Percentiles rank a stretch among this genome's conserved stretches.
Evolutionary conservation across 306 rosid species (phyloP).

Genomic region (Gastrolobium villosum): DNA sequence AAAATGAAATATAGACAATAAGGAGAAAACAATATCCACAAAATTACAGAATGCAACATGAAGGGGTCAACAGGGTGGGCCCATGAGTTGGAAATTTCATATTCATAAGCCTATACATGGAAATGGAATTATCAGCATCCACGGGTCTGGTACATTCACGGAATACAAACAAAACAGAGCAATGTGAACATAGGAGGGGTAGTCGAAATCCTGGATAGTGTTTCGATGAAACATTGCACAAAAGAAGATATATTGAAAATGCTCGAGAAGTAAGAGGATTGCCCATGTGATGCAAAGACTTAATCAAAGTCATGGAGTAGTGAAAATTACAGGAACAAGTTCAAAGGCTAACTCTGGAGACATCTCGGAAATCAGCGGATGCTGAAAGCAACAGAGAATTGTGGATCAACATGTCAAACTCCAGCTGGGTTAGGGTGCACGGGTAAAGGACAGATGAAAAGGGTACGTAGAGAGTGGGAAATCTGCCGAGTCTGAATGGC

Average conservation of each 20-base stretch:
- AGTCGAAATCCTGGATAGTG: neutral
- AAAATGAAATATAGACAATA: slow-evolving; percentile 33
- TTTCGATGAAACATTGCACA: slow-evolving; percentile 43
- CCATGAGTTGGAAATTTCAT: slow-evolving; percentile 38
- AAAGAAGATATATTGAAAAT: slow-evolving; percentile 26
- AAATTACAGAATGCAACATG: slow-evolving; percentile 42
- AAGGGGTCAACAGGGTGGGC: slow-evolving; percentile 37
- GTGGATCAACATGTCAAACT: slow-evolving; percentile 43
- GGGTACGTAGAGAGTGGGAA: slow-evolving; percentile 49
- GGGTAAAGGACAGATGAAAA: slow-evolving; percentile 22
- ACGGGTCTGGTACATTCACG: slow-evolving; percentile 8
- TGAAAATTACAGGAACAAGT: slow-evolving; percentile 30
- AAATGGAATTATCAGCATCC: slow-evolving; percentile 24
- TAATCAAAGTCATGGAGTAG: slow-evolving; percentile 12
- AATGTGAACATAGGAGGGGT: slow-evolving; percentile 20
- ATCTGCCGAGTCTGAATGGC: slow-evolving; percentile 64
- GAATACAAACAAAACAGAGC: slow-evolving; percentile 27
- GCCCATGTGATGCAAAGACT: slow-evolving; percentile 30
- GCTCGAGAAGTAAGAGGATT: slow-evolving; percentile 27
- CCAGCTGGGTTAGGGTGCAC: slow-evolving; percentile 43
- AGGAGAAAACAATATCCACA: slow-evolving; percentile 29
- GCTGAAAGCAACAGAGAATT: slow-evolving; percentile 46
- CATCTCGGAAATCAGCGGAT: slow-evolving; percentile 34
- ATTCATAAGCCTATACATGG: slow-evolving; percentile 17
- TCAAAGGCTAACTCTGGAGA: slow-evolving; percentile 40